These are phyloP conservation scores for Huntiella decipiens DNA, from an alignment of 2,329 filamentous ascomycete species.

Conservation along the genomic window DNA sequence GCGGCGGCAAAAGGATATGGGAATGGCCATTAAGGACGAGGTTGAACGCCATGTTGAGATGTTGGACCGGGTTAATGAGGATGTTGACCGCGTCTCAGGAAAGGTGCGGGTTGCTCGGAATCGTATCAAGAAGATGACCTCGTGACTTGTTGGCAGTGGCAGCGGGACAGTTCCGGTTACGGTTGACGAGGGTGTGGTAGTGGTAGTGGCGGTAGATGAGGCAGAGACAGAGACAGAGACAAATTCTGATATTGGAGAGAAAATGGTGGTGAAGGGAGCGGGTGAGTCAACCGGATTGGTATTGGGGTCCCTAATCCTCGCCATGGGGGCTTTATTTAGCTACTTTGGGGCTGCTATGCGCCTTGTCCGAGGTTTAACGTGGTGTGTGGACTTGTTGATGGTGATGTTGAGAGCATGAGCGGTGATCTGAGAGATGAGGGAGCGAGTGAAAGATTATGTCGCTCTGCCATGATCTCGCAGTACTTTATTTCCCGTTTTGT, in stretches of 20 bases:
- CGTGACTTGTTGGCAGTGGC: slow-evolving; percentile 18
- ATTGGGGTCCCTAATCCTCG: slow-evolving; percentile 8
- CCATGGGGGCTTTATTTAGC: slow-evolving; percentile 10
- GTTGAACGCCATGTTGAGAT: slow-evolving; percentile 52
- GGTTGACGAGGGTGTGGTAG: background rate
- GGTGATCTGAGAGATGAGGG: background rate
- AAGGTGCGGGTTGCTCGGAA: slow-evolving; percentile 62
- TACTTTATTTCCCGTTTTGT: slow-evolving; percentile 4
- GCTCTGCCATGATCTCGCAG: slow-evolving; percentile 5
- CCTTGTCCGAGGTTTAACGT: slow-evolving; percentile 9
- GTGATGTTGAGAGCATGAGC: background rate
- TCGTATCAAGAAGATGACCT: slow-evolving; percentile 42
- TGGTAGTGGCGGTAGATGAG: background rate
- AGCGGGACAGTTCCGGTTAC: slow-evolving; percentile 2
- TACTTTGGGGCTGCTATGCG: slow-evolving; percentile 10
- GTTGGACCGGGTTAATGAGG: slow-evolving; percentile 46
- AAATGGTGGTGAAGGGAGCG: background rate
- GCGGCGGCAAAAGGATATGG: slow-evolving; percentile 57
- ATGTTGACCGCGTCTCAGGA: slow-evolving; percentile 43
- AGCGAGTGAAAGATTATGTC: background rate
- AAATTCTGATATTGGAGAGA: background rate
- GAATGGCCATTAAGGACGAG: slow-evolving; percentile 56
- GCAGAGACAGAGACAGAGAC: background rate
- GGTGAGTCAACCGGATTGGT: slow-evolving; percentile 7
- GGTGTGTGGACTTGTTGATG: slow-evolving; percentile 11